These are phyloP conservation scores for Lasiosphaeria hispida DNA, from an alignment of 495 filamentous ascomycete genomes.

Conservation along the genomic window DNA sequence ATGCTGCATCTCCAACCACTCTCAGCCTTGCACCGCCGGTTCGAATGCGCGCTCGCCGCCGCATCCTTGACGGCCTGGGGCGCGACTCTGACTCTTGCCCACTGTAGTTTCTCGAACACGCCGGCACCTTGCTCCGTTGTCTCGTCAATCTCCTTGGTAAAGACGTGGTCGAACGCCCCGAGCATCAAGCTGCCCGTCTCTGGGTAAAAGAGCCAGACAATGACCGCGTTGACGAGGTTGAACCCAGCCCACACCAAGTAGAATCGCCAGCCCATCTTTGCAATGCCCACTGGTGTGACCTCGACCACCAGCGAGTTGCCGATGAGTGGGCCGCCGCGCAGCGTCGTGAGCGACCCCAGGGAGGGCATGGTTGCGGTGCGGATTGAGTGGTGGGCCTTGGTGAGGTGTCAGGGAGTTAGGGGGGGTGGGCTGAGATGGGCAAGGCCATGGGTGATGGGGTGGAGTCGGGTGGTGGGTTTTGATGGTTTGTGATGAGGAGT, in stretches of 20 bases:
- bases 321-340: conserved; percentile 61
- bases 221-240: conserved; percentile 57
- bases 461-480: too few species aligned
- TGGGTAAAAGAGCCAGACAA: conserved; percentile 62
- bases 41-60: neutral
- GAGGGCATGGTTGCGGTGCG: conserved; percentile 60
- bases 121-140: too few species aligned
- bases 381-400: conserved; percentile 29
- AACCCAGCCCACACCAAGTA: conserved; percentile 56
- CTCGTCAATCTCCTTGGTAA: conserved; percentile 36
- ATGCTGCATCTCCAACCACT: neutral
- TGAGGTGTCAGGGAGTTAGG: too few species aligned
- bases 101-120: neutral
- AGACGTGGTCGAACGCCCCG: conserved; percentile 51
- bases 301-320: conserved; percentile 49
- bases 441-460: too few species aligned
- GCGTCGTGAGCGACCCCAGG: too few species aligned
- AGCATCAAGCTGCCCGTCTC: conserved; percentile 55
- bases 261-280: conserved; percentile 45
- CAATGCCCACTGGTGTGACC: conserved; percentile 48
- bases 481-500: too few species aligned
- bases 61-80: conserved; percentile 18
- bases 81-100: conserved; percentile 16
- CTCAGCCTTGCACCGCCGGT: neutral
- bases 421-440: too few species aligned